Percentiles rank a stretch among this genome's conserved stretches.
phyloP scores from a whole-genome alignment of 2,329 filamentous ascomycete genomes.

The Cordyceps farinosa region DNA sequence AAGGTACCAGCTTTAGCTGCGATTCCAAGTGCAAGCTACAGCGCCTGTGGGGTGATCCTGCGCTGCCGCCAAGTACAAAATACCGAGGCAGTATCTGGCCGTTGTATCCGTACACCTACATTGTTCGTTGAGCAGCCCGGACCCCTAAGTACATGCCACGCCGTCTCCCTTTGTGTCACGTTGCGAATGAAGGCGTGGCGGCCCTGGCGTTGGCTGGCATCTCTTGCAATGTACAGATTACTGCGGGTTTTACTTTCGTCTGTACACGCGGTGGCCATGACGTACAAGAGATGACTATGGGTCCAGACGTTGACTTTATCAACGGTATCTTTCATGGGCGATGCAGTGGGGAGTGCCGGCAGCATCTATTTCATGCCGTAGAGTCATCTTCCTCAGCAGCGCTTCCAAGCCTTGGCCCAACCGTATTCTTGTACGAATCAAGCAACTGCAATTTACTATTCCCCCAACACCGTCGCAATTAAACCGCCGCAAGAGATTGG shows the following conservation, averaged over 20 bases:
- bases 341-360: too few species aligned
- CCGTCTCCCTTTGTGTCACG: conserved; percentile 7
- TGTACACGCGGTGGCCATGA: neutral
- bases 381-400: too few species aligned
- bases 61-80: neutral
- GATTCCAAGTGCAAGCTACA: neutral
- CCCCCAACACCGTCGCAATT: neutral
- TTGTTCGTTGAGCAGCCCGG: neutral
- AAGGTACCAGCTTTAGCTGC: neutral
- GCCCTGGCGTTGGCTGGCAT: neutral
- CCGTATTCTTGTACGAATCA: neutral
- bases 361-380: neutral
- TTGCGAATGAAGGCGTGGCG: neutral
- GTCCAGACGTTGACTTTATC: too few species aligned
- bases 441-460: neutral
- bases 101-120: neutral
- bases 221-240: too few species aligned
- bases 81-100: neutral
- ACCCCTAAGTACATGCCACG: conserved; percentile 11
- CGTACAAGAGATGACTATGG: neutral
- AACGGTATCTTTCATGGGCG: too few species aligned
- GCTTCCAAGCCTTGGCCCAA: too few species aligned
- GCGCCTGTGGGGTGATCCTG: neutral
- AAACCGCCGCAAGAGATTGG: neutral
- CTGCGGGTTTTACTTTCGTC: neutral